These are phyloP conservation scores for Chrysosphaeria jannelii DNA, from an alignment of 2,329 filamentous ascomycete species.

Conservation along the genomic window DNA sequence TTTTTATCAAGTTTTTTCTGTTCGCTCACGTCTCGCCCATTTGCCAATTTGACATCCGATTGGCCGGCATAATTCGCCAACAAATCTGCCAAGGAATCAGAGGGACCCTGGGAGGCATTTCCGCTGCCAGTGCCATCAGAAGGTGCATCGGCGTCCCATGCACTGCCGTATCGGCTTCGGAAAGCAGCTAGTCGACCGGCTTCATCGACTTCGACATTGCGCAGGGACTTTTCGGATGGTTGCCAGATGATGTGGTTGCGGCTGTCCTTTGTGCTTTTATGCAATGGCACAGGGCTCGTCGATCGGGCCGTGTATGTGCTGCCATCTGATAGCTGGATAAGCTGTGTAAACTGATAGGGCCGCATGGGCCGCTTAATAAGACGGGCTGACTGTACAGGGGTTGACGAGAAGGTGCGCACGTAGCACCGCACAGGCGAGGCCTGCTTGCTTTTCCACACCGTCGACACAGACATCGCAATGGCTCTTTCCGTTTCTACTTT, in stretches of 20 bases:
- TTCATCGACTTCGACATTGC: constrained; percentile 84
- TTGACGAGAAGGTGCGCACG: too few species aligned
- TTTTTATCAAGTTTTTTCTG: constrained; percentile 11
- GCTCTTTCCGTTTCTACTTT: too few species aligned
- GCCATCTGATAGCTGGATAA: constrained; percentile 77
- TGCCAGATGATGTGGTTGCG: constrained; percentile 83
- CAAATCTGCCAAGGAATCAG: too few species aligned
- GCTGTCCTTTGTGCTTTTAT: constrained; percentile 43
- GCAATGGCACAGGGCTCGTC: constrained; percentile 33
- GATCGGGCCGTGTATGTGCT: constrained; percentile 56
- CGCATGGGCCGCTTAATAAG: constrained; percentile 68
- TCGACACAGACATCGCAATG: too few species aligned
- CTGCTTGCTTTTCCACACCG: too few species aligned
- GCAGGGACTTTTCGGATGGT: constrained; percentile 46
- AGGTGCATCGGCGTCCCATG: constrained; percentile 37
- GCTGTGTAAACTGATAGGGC: constrained; percentile 91
- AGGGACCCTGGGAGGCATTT: too few species aligned
- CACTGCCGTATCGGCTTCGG: constrained; percentile 51
- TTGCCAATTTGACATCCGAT: too few species aligned
- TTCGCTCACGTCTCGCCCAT: constrained; percentile 12
- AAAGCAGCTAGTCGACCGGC: constrained; percentile 72
- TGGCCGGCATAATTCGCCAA: constrained; percentile 21
- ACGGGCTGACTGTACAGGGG: constrained; percentile 62
- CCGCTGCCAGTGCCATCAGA: too few species aligned
- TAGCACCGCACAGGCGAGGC: too few species aligned